Evolutionary conservation across 2,329 filamentous ascomycete genomes (phyloP), one percentile per base, ranked within the genome.

Genomic region (Escovopsis weberi): DNA sequence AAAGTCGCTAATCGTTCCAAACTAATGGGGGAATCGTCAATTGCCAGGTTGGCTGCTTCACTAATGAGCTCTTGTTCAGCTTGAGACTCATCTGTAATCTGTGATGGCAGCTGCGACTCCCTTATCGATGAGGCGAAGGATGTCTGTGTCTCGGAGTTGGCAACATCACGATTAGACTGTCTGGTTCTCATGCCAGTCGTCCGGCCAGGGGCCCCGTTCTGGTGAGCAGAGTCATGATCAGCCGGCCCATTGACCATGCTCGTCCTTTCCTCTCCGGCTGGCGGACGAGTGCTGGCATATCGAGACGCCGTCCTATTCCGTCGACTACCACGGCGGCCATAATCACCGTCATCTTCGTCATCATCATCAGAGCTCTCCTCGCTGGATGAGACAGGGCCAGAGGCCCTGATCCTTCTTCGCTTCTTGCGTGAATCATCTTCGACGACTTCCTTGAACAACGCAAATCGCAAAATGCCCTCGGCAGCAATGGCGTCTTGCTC

Each of bases 391-490:
- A 73, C 37, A 6, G 37, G 74, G 42, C 67, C 68, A 43, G 74
- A 70, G 12, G 73, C 67, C 28, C 72, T 69, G 6, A 74, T 82
- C 53, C 84, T 81, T 61, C 85, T 80, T 53, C 88, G 77, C 63
- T 91, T 82, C 69, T 89, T 91, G 52, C 80, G 75, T 45, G 87
- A 84, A 59, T 87, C 80, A 49, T 78, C 73, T 55, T 80, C 73
- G 4, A 94, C 72, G 1, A 98, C 80, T 65, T 98, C 91, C 60
- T 96, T 96, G 74, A 98, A 98, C 33, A 98, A 72, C 2, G 91
- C 93, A 56, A 95, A 98, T 15, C 91, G 78, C 30, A 98, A 67
- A 50, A 98, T 94, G 8, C 78, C 74, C 59, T 98, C 89, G 9
- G 91, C 91, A 32, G 87, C 80, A 42, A 84, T 66, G 1, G 89